Base-by-base conservation (phyloP, 2,329 filamentous ascomycete species). In the Botrytis squamosa region DNA sequence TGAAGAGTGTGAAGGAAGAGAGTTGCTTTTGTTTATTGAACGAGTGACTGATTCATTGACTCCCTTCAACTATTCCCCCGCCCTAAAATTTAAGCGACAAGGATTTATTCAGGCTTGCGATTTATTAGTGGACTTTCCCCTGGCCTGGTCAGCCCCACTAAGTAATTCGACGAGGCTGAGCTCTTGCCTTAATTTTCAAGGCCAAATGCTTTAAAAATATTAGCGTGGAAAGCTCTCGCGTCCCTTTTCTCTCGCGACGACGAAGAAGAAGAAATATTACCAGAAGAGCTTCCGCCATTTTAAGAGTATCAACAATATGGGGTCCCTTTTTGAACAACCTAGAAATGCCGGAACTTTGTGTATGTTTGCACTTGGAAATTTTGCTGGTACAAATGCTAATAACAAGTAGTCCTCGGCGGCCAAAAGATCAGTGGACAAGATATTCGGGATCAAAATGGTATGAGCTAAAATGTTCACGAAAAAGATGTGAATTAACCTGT, bases 381-480 rank as follows among this genome's bases (percentile, higher is more conserved):
- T 64, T 44, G 7, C 42, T 60, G 46, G 57, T 49, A 22, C 6
- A 59, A 33, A 63, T 73, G 75, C 81, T 81, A 77, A 79, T 74
- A 78, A 79, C 77, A 75, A 78, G 78, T 83, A 91, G 89, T 99
- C 87, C 89, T 99, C 77, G 96, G 96, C 80, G 96, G 96, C 83
- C 91, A 94, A 85, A 99, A 99, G 90, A 97, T 98, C 84, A 97
- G 93, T 79, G 96, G 96, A 79, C 88, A 93, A 80, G 96, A 99
- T 85, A 97, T 99, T 83, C 90, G 96, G 83, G 96, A 99, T 83
- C 95, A 98, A 85, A 98, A 98, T 87, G 92, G 93, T 93, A 85
- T 82, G 86, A 74, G 77, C 75, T 72, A 76, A 77, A 55, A 66
- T 67, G 60, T 66, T 67, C 57, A 62, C 62, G 65, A 25, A n/a